phyloP scores from a whole-genome alignment of 116 monocot species.

The Iris pallida region DNA sequence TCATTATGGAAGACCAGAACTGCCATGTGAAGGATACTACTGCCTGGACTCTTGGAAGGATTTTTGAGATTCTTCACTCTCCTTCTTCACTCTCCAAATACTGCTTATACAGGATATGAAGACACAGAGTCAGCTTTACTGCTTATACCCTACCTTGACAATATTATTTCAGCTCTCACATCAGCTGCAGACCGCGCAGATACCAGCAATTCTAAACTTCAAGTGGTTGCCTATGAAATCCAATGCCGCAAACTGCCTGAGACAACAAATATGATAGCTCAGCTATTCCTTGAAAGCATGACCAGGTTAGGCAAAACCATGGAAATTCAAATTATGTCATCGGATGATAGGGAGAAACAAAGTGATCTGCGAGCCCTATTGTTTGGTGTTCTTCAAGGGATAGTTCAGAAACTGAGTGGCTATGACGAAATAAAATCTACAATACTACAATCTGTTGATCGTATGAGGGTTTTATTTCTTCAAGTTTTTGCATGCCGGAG shows the following conservation, averaged over 20 bases:
- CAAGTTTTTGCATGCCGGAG: slow-evolving; percentile 66
- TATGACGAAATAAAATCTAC: slow-evolving; percentile 45
- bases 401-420: slow-evolving; percentile 62
- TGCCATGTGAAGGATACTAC: slow-evolving; percentile 83
- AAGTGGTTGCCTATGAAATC: slow-evolving; percentile 61
- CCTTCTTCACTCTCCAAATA: slow-evolving; percentile 58
- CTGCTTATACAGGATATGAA: slow-evolving; percentile 78
- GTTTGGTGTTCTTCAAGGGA: slow-evolving; percentile 82
- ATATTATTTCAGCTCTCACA: slow-evolving; percentile 61
- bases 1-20: slow-evolving; percentile 78
- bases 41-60: slow-evolving; percentile 76
- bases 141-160: slow-evolving; percentile 54
- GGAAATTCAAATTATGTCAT: slow-evolving; percentile 42
- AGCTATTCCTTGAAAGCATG: slow-evolving; percentile 57
- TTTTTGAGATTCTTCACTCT: slow-evolving; percentile 80
- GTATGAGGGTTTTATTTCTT: slow-evolving; percentile 67
- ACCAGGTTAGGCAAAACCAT: slow-evolving; percentile 43
- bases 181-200: slow-evolving; percentile 57
- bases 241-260: slow-evolving; percentile 62
- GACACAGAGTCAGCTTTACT: slow-evolving; percentile 43
- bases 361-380: slow-evolving; percentile 70
- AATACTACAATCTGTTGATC: slow-evolving; percentile 59
- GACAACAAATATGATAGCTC: slow-evolving; percentile 47
- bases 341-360: slow-evolving; percentile 77
- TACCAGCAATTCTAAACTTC: slow-evolving; percentile 44